Evolutionary conservation across 2,329 filamentous ascomycete species (phyloP), one percentile per base, ranked within the genome.

Genomic region (Huntiella savannae): DNA sequence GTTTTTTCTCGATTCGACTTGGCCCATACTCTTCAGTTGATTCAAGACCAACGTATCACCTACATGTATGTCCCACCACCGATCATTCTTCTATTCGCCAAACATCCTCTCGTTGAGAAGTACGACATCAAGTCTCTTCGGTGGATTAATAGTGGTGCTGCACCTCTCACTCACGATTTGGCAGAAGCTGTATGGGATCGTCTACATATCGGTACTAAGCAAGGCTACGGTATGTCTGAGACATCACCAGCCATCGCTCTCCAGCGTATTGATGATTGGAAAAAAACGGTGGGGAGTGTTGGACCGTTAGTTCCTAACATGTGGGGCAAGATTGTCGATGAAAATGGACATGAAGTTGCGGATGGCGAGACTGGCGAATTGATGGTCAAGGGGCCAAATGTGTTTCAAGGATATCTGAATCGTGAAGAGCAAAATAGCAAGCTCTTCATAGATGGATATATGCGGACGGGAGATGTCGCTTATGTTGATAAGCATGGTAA

Each of bases 201-300:
- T 5, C 73, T 91, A 49, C 76, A 76, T 44, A 69, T 92, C 15
- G 79, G 79, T 2, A 76, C 94, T 50, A 95, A 94, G 67, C 88
- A 96, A 62, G 87, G 83, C 13, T 96, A 94, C 57, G 88, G 88
- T 0, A 69, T 96, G 4, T 85, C 78, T 4, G 88, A 96, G 64
- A 92, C 85, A 11, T 79, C 79, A 19, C 86, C 87, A 0, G 80
- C 77, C 0, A 82, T 83, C 0, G 79, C 85, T 54, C 74, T 75
- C 7, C 83, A 86, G 60, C 64, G 70, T 5, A 79, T 82, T 67
- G 72, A 75, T 33, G 78, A 84, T 53, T 95, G 86, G 84, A 66
- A 75, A 51, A 75, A 70, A 43, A 75, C 73, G 40, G 77, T 87
- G 54, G 87, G 86, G 15, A 79, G 80, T 0, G 82, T 88, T 0